Evolutionary conservation across 2,329 filamentous ascomycete genomes (phyloP).

Genomic region (Colletotrichum trifolii): DNA sequence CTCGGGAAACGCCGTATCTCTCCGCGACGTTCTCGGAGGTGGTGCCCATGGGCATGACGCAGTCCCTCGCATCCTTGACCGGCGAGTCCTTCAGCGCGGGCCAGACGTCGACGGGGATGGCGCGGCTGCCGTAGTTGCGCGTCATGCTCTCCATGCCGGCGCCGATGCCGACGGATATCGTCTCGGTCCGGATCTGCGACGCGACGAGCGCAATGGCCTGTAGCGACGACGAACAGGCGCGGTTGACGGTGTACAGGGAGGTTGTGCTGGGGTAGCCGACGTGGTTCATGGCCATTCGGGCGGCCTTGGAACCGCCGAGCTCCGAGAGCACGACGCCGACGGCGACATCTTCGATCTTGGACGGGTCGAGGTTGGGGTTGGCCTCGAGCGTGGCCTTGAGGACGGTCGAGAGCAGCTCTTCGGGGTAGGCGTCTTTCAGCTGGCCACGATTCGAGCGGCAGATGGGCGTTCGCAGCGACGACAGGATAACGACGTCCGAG

Average conservation of each 20-base stretch:
- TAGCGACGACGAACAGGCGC: slow-evolving; percentile 84
- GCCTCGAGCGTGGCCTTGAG: slow-evolving; percentile 75
- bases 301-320: slow-evolving; percentile 89
- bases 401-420: slow-evolving; percentile 81
- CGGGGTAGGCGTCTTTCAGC: slow-evolving; percentile 89
- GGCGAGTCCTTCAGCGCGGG: slow-evolving; percentile 73
- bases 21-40: slow-evolving; percentile 90
- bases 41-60: slow-evolving; percentile 93
- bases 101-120: slow-evolving; percentile 88
- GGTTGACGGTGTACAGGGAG: slow-evolving; percentile 86
- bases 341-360: slow-evolving; percentile 80
- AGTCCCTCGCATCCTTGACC: slow-evolving; percentile 80
- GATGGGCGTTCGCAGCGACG: slow-evolving; percentile 88
- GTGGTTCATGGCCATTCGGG: slow-evolving; percentile 90
- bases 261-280: slow-evolving; percentile 79
- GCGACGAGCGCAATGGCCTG: slow-evolving; percentile 81
- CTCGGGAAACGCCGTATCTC: slow-evolving; percentile 77
- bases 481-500: slow-evolving; percentile 87
- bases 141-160: slow-evolving; percentile 98
- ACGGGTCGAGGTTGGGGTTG: slow-evolving; percentile 77
- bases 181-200: slow-evolving; percentile 78
- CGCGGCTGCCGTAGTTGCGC: slow-evolving; percentile 83
- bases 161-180: slow-evolving; percentile 79
- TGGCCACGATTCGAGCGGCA: slow-evolving; percentile 85
- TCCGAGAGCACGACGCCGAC: slow-evolving; percentile 92